Conservation (phyloP, 371 early-diverging fungal species). For the Apophysomyces elegans region DNA sequence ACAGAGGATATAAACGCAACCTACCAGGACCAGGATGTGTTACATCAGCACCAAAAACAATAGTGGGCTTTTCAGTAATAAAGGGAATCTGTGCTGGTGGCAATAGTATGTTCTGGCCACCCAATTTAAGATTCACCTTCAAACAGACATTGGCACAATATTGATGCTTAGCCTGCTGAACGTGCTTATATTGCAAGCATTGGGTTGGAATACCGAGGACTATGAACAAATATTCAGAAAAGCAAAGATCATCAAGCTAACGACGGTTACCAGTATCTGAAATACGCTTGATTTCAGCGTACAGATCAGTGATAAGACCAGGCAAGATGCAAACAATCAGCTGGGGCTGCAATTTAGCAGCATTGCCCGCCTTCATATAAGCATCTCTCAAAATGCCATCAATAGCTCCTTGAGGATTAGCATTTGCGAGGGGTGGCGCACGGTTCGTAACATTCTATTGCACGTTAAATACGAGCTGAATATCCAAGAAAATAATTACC, state of each 20-base stretch:
- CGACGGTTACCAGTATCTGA: slow-evolving; percentile 69
- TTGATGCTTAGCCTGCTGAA: slow-evolving; percentile 62
- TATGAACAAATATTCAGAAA: neutral
- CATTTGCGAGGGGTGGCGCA: slow-evolving; percentile 72
- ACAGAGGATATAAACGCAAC: slow-evolving; percentile 60
- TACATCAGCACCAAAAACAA: slow-evolving; percentile 96
- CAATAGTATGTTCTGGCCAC: slow-evolving; percentile 71
- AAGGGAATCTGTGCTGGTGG: slow-evolving; percentile 56
- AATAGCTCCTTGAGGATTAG: slow-evolving; percentile 65
- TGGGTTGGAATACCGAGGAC: slow-evolving; percentile 86
- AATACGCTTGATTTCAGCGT: slow-evolving; percentile 93
- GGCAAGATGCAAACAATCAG: slow-evolving; percentile 83
- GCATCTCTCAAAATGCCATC: slow-evolving; percentile 66
- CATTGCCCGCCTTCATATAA: slow-evolving; percentile 63
- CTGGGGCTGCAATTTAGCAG: slow-evolving; percentile 71
- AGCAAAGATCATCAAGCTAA: neutral
- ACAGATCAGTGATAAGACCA: slow-evolving; percentile 81
- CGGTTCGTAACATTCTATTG: slow-evolving; percentile 37
- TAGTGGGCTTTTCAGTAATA: slow-evolving; percentile 75
- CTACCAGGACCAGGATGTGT: slow-evolving; percentile 84
- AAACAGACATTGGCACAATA: slow-evolving; percentile 81
- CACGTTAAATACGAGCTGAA: neutral
- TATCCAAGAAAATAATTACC: slow-evolving; percentile 25
- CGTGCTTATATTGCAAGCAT: slow-evolving; percentile 86
- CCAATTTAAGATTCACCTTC: slow-evolving; percentile 88